A percentile compares a stretch with the other conserved stretches of the same genome.
Conservation (phyloP, 495 filamentous ascomycete species). For the Trichoderma erinaceum region DNA sequence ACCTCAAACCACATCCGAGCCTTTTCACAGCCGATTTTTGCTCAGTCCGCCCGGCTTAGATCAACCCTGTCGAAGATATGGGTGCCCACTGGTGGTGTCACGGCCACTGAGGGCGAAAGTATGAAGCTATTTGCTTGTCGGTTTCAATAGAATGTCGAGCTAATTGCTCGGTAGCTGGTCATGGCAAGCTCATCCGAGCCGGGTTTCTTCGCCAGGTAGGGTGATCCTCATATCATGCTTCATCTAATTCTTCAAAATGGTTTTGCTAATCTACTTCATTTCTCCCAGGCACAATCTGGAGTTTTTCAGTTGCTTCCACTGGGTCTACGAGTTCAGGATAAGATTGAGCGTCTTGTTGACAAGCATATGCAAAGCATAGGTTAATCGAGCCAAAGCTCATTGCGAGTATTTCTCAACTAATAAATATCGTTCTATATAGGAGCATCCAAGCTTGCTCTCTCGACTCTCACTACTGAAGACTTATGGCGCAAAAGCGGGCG, state of each 20-base stretch:
- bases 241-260: slow-evolving; percentile 7
- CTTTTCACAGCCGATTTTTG: background rate
- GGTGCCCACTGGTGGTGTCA: slow-evolving; percentile 70
- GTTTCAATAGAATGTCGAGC: no score
- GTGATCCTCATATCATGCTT: slow-evolving; percentile 6
- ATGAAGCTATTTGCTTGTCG: slow-evolving; percentile 25
- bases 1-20: background rate
- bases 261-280: background rate
- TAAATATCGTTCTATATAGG: slow-evolving; percentile 42
- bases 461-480: slow-evolving; percentile 77
- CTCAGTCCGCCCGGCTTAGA: slow-evolving; percentile 4
- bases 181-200: slow-evolving; percentile 66
- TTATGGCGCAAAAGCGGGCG: slow-evolving; percentile 64
- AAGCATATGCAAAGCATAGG: slow-evolving; percentile 78
- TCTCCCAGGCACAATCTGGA: slow-evolving; percentile 67
- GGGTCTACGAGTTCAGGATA: slow-evolving; percentile 83
- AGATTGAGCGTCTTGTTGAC: slow-evolving; percentile 78
- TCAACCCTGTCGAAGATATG: slow-evolving; percentile 59
- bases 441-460: slow-evolving; percentile 82
- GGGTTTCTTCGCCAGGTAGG: slow-evolving; percentile 74
- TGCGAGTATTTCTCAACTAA: background rate
- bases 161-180: slow-evolving; percentile 48
- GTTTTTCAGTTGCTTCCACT: slow-evolving; percentile 91
- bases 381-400: slow-evolving; percentile 23
- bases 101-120: slow-evolving; percentile 46